A percentile compares a stretch with the other conserved stretches of the same genome.
Evolutionary conservation across 2,329 filamentous ascomycete species (phyloP).

Genomic region (Graphium sp.): DNA sequence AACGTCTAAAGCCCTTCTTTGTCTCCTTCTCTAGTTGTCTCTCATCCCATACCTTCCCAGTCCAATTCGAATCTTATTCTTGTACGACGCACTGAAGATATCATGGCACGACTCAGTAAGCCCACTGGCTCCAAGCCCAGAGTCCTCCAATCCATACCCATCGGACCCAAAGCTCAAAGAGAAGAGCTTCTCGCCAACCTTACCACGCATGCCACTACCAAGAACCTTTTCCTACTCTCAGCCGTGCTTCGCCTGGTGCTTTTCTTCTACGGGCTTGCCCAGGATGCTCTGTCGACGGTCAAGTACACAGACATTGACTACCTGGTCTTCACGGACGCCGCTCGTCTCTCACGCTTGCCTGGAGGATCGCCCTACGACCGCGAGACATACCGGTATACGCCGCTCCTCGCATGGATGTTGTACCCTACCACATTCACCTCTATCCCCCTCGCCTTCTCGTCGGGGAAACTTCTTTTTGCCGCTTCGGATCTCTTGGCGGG

Average conservation of each 20-base stretch:
- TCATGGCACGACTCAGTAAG: no score
- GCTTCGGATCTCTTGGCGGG: constrained; percentile 70
- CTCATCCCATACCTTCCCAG: no score
- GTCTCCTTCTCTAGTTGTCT: no score
- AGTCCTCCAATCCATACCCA: no score
- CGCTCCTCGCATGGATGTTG: constrained; percentile 80
- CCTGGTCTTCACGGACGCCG: constrained; percentile 90
- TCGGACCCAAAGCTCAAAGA: no score
- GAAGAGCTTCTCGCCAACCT: no score
- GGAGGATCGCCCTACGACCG: constrained; percentile 65
- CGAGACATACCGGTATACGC: constrained; percentile 94
- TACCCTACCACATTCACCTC: constrained; percentile 50
- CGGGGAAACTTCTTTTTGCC: constrained; percentile 79
- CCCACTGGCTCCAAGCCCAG: no score
- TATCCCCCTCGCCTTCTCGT: constrained; percentile 47
- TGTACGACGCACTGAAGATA: no score
- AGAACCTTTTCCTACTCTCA: constrained; percentile 38
- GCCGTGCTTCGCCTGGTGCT: constrained; percentile 54
- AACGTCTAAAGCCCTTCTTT: no score
- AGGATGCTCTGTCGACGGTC: constrained; percentile 78
- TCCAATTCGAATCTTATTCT: no score
- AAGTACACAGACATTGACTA: constrained; percentile 99
- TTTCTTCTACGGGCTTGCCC: constrained; percentile 77
- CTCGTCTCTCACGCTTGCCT: constrained; percentile 36
- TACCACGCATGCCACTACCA: no score